These are phyloP conservation scores for Neospora caninum DNA, from an alignment of 169 alveolate species.

Conservation along the genomic window DNA sequence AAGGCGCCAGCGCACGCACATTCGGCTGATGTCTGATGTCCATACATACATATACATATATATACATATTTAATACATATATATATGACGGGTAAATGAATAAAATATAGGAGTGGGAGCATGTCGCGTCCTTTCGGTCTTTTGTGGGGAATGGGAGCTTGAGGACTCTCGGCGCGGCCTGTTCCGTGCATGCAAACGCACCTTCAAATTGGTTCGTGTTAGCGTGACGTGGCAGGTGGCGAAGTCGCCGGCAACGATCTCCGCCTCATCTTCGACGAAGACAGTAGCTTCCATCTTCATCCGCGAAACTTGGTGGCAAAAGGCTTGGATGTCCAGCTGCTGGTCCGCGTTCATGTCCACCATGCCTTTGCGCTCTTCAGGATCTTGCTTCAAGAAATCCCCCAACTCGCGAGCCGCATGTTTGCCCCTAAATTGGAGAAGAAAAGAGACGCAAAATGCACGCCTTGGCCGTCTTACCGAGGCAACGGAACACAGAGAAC, in stretches of 20 bases:
- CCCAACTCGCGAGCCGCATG: constrained; percentile 79
- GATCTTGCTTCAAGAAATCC: constrained; percentile 83
- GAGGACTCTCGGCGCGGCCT: too few relatives aligned
- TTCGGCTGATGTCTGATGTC: not conserved
- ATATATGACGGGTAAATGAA: too few relatives aligned
- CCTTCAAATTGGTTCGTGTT: constrained; percentile 81
- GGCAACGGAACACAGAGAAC: not conserved
- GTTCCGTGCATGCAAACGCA: not conserved
- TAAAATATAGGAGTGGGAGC: too few relatives aligned
- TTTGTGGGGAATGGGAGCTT: too few relatives aligned
- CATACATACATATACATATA: not conserved
- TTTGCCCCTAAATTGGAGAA: constrained; percentile 80
- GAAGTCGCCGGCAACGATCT: constrained; percentile 88
- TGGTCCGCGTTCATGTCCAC: constrained; percentile 80
- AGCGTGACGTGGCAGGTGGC: constrained; percentile 85
- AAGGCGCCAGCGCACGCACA: too few relatives aligned
- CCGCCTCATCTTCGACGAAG: constrained; percentile 85
- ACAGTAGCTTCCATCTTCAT: constrained; percentile 80
- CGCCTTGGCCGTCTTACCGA: not conserved
- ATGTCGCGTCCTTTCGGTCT: too few relatives aligned
- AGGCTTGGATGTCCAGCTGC: constrained; percentile 83
- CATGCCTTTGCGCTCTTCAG: constrained; percentile 82
- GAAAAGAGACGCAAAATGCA: not conserved
- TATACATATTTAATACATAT: not conserved
- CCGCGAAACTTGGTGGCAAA: constrained; percentile 81